Percentiles rank a stretch among this genome's conserved stretches.
Conservation (phyloP, 2,329 filamentous ascomycete genomes). For the Arachnopeziza araneosa region DNA sequence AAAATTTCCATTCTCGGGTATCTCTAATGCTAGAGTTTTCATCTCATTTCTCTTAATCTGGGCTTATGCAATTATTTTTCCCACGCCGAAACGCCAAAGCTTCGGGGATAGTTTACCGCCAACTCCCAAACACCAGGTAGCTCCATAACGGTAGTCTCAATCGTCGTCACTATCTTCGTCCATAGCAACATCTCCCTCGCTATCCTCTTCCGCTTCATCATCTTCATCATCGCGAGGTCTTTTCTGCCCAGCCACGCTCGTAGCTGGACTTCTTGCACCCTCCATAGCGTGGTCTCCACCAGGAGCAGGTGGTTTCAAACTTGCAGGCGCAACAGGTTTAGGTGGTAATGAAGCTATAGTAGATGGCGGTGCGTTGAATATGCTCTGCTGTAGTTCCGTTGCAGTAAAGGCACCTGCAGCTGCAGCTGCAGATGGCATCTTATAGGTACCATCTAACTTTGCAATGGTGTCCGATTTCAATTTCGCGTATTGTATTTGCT, state of each 20-base stretch:
- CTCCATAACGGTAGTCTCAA: conserved; percentile 9
- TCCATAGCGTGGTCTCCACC: conserved; percentile 43
- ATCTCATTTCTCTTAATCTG: not conserved
- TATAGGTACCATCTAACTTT: conserved; percentile 88
- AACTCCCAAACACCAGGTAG: conserved; percentile 23
- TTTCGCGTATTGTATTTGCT: conserved; percentile 92
- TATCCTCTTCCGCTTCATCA: conserved; percentile 66
- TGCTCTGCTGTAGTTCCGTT: conserved; percentile 72
- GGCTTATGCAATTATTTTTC: conserved; percentile 9
- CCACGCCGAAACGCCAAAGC: conserved; percentile 1
- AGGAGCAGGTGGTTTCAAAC: conserved; percentile 41
- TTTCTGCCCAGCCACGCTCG: conserved; percentile 55
- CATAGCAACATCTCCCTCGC: conserved; percentile 57
- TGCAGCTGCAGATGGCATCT: conserved; percentile 54
- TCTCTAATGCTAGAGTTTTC: not conserved
- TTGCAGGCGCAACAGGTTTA: conserved; percentile 36
- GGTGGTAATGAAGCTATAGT: conserved; percentile 33
- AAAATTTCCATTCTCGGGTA: not conserved
- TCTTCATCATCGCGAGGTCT: conserved; percentile 60
- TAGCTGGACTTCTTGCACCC: conserved; percentile 47
- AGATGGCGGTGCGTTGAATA: conserved; percentile 66
- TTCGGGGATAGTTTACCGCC: conserved; percentile 2
- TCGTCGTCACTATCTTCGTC: conserved; percentile 48
- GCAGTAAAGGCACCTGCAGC: conserved; percentile 53
- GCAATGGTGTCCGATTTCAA: conserved; percentile 82